Percentiles rank a stretch among this genome's conserved stretches.
Conservation (phyloP, 352 stramenopile species). For the Pythium rhizo-oryzae region DNA sequence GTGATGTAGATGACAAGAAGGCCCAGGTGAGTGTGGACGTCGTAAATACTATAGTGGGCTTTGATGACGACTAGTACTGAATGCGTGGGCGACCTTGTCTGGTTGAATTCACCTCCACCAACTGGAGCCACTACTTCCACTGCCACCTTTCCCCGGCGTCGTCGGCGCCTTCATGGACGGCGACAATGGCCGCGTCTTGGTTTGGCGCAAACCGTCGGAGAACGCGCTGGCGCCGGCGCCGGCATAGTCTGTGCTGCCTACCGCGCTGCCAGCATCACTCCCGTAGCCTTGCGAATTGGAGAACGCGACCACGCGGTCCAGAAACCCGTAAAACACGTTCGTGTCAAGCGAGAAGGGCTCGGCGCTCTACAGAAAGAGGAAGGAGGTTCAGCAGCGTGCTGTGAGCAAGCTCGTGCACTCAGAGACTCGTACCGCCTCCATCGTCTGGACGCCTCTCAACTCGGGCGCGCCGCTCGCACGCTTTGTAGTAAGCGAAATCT, state of each 20-base stretch:
- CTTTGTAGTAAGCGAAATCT: slow-evolving; percentile 42
- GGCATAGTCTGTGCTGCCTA: slow-evolving; percentile 15
- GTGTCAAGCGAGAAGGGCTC: slow-evolving; percentile 58
- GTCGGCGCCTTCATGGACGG: slow-evolving; percentile 8
- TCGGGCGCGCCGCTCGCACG: slow-evolving; percentile 37
- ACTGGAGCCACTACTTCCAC: slow-evolving; percentile 1
- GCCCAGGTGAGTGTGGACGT: background rate
- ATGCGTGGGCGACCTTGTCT: background rate
- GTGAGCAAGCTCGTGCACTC: too few relatives aligned
- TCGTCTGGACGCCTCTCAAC: slow-evolving; percentile 50
- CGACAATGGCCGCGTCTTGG: slow-evolving; percentile 40
- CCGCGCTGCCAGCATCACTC: background rate
- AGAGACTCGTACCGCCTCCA: slow-evolving; percentile 68
- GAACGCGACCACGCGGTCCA: slow-evolving; percentile 66
- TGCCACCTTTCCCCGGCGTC: slow-evolving; percentile 10
- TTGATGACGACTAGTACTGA: background rate
- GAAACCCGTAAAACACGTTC: slow-evolving; percentile 56
- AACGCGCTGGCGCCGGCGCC: slow-evolving; percentile 26
- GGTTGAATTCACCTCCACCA: slow-evolving; percentile 26
- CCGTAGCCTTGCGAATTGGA: slow-evolving; percentile 37
- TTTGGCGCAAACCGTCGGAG: slow-evolving; percentile 48
- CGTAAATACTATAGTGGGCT: slow-evolving; percentile 12
- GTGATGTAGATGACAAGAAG: background rate
- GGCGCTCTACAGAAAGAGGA: slow-evolving; percentile 41
- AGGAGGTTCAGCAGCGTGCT: background rate